Evolutionary conservation across 108 stramenopile species (phyloP), one percentile per base, ranked within the genome.

Genomic region (Conticribra guillardii): DNA sequence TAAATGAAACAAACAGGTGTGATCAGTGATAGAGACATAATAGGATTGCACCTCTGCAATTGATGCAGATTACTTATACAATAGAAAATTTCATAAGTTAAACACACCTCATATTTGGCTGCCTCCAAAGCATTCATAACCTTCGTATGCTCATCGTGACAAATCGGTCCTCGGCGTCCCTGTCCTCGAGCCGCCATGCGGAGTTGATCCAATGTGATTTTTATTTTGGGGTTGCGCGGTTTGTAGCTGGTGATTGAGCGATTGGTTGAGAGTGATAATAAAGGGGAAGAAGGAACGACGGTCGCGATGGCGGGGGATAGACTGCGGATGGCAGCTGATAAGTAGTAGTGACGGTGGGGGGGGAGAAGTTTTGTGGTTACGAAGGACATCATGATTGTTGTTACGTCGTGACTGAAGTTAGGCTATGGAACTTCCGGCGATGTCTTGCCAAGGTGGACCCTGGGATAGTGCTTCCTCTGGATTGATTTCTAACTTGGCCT

Each of bases 71-170:
- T n/a, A n/a, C n/a, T n/a, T n/a, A n/a, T n/a, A n/a, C n/a, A n/a
- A n/a, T n/a, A n/a, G n/a, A n/a, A n/a, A n/a, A n/a, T n/a, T n/a
- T n/a, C n/a, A n/a, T n/a, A n/a, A n/a, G n/a, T n/a, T n/a, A 21
- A 49, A 30, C 67, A 2, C 44, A 88, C 85, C 62, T 78, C 69
- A 68, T 55, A 79, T 18, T 89, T 83, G 11, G 89, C 83, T 22
- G 86, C 89, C 75, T 90, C 83, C 64, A 93, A 59, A 16, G 87
- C 79, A 58, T 89, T 85, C 60, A 88, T 81, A 24, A 93, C 74
- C 55, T 84, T 86, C 85, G 84, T 82, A 46, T 85, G 83, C 49
- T 90, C 69, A 37, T 89, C 85, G 57, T 82, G 77, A 70, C 91
- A 92, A 41, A 81, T 77, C 30, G 80, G 80, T 48, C 53, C 29